These are phyloP conservation scores for Penicillium flavigenum DNA, from an alignment of 495 filamentous ascomycete species.

Conservation along the genomic window DNA sequence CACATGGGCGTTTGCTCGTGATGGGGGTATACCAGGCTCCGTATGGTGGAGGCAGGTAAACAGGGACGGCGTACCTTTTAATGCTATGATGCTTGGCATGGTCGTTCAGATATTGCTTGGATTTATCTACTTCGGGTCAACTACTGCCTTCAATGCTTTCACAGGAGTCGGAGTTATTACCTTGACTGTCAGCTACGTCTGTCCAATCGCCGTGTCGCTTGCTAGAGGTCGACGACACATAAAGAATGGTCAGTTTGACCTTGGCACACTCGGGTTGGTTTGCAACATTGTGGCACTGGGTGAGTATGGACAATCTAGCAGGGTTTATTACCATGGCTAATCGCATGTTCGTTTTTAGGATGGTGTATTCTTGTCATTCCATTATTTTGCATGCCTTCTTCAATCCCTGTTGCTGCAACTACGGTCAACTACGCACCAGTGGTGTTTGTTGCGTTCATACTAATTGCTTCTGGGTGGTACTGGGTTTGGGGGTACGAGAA, in stretches of 20 bases:
- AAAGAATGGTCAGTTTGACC: conserved; percentile 50
- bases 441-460: conserved; percentile 55
- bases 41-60: conserved; percentile 55
- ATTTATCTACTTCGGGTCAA: conserved; percentile 56
- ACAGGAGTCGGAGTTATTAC: conserved; percentile 59
- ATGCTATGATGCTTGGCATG: conserved; percentile 51
- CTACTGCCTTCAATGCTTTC: conserved; percentile 59
- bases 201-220: conserved; percentile 51
- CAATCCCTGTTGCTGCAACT: conserved; percentile 37
- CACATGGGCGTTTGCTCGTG: conserved; percentile 66
- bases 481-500: conserved; percentile 52
- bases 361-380: conserved; percentile 59
- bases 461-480: conserved; percentile 57
- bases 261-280: conserved; percentile 55
- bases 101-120: conserved; percentile 53
- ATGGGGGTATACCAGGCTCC: conserved; percentile 58
- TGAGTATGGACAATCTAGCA: conserved; percentile 32
- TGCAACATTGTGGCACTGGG: conserved; percentile 54
- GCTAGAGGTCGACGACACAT: conserved; percentile 48
- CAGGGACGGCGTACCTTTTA: conserved; percentile 49
- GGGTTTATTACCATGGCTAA: background rate
- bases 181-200: conserved; percentile 54
- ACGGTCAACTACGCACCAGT: conserved; percentile 55
- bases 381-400: conserved; percentile 44
- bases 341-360: conserved; percentile 29